phyloP scores from a whole-genome alignment of 257 asterid species.

The Parsonsia alboflavescens region DNA sequence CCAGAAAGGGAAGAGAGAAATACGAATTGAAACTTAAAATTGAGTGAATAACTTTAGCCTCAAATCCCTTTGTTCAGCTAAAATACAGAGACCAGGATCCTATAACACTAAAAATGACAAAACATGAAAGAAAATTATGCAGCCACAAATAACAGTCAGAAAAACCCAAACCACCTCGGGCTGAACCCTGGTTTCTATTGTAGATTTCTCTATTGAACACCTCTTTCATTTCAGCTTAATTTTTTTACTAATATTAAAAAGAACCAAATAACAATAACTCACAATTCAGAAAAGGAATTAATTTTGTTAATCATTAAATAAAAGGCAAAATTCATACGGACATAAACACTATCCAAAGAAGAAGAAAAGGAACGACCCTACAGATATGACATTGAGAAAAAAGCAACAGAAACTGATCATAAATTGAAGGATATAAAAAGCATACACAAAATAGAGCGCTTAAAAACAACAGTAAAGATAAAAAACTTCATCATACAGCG shows the following conservation, averaged over 20 bases:
- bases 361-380: not conserved
- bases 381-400: not conserved
- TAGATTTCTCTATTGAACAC: not conserved
- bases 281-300: not conserved
- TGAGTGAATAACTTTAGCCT: not conserved
- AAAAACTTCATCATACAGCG: slow-evolving; percentile 15
- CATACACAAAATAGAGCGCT: not conserved
- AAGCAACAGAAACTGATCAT: not conserved
- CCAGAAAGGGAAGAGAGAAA: not conserved
- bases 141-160: not conserved
- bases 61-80: not conserved
- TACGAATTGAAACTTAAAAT: not conserved
- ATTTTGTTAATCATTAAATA: not conserved
- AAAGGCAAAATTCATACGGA: not conserved
- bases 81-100: not conserved
- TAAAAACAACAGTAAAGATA: not conserved
- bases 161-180: not conserved
- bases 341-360: not conserved
- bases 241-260: not conserved
- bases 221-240: not conserved
- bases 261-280: not conserved
- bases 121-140: not conserved
- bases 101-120: not conserved
- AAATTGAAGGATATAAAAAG: not conserved
- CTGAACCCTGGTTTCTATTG: not conserved